phyloP scores from a whole-genome alignment of 139 green algal genomes.

The Asterochloris sp. region DNA sequence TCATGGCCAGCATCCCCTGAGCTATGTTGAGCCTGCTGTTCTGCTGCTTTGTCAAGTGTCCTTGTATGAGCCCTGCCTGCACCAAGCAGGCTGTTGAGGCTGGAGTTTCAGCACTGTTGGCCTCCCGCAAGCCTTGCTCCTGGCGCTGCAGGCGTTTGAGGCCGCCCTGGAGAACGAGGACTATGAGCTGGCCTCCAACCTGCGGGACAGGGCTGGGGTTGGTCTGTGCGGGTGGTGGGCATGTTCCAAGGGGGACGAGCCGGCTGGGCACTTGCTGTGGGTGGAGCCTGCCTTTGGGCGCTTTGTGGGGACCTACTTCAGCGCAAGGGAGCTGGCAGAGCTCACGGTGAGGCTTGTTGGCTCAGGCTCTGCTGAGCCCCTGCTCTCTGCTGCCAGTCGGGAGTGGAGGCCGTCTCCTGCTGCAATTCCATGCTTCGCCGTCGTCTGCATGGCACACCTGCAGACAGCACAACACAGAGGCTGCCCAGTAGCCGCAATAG shows the following conservation, averaged over 20 bases:
- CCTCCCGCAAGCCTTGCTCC: not conserved
- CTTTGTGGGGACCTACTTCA: conserved; percentile 53
- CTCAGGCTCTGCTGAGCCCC: not conserved
- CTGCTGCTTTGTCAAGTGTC: not conserved
- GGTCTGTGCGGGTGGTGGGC: conserved; percentile 77
- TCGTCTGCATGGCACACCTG: not conserved
- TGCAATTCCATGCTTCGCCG: not conserved
- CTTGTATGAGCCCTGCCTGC: not conserved
- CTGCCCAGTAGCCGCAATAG: not conserved
- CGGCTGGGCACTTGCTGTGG: conserved; percentile 69
- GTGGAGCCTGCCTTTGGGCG: conserved; percentile 47
- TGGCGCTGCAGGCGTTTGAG: conserved; percentile 40
- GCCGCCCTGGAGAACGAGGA: conserved; percentile 55
- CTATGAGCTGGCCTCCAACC: conserved; percentile 57
- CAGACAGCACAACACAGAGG: not conserved
- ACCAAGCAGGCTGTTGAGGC: not conserved
- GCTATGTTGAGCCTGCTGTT: not conserved
- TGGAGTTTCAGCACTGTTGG: not conserved
- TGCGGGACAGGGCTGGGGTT: conserved; percentile 57
- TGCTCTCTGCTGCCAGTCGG: not conserved
- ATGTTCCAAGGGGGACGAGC: conserved; percentile 51
- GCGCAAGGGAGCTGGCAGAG: conserved; percentile 52
- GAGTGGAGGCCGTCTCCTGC: not conserved
- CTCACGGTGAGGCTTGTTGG: not conserved
- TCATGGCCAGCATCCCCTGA: not conserved